Conservation (phyloP, 2,329 filamentous ascomycete species). For the Diaporthe vexans region DNA sequence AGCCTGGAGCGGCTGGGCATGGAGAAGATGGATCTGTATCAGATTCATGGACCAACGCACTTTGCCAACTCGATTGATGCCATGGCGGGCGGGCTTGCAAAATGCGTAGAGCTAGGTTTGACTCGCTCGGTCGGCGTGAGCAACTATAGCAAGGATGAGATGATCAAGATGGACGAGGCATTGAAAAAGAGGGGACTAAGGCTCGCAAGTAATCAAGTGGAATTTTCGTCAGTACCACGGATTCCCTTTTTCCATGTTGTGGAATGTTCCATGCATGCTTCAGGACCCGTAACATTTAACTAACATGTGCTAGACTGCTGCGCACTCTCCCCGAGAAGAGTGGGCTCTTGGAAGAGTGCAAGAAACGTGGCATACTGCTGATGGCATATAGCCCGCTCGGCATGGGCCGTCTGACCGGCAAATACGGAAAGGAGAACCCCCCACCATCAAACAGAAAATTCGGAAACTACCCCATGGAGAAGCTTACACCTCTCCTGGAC, state of each 20-base stretch:
- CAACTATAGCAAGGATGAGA: conserved; percentile 58
- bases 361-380: conserved; percentile 56
- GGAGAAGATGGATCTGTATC: conserved; percentile 50
- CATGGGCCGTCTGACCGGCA: conserved; percentile 56
- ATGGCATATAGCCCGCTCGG: conserved; percentile 58
- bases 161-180: conserved; percentile 58
- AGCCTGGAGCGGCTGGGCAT: conserved; percentile 55
- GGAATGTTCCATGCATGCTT: too few species aligned
- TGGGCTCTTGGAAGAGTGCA: conserved; percentile 56
- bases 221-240: conserved; percentile 50
- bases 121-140: conserved; percentile 58
- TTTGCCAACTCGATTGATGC: conserved; percentile 52
- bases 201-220: conserved; percentile 60
- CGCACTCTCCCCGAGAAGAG: conserved; percentile 56
- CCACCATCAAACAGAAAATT: conserved; percentile 55
- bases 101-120: conserved; percentile 58
- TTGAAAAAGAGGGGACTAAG: conserved; percentile 54
- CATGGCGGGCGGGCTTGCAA: conserved; percentile 56
- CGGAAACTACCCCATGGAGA: conserved; percentile 58
- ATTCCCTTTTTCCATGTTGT: too few species aligned
- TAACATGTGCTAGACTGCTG: conserved; percentile 46
- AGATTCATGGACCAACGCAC: conserved; percentile 60
- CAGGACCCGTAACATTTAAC: too few species aligned
- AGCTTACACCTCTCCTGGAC: conserved; percentile 55
- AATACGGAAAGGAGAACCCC: conserved; percentile 55